Percentiles rank a stretch among this genome's conserved stretches.
Evolutionary conservation across 352 stramenopile species (phyloP).

Genomic region (Pythium phragmiticola): DNA sequence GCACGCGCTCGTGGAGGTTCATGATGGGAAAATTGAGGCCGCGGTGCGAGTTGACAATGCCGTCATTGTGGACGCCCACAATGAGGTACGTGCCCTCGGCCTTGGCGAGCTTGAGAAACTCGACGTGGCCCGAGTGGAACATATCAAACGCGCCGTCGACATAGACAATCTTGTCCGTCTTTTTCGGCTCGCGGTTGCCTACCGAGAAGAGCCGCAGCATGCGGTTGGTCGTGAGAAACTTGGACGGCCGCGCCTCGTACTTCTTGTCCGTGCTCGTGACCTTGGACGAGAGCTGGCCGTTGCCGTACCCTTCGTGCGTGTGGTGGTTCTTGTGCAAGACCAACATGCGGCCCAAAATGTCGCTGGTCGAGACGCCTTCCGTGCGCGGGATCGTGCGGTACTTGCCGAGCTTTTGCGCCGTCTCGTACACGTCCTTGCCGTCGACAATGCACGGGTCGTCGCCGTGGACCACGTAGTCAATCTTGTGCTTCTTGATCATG

Average conservation of each 20-base stretch:
- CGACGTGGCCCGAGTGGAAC: slow-evolving; percentile 98
- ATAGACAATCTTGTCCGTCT: slow-evolving; percentile 94
- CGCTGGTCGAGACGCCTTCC: slow-evolving; percentile 97
- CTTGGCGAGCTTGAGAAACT: slow-evolving; percentile 93
- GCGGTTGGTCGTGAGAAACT: slow-evolving; percentile 96
- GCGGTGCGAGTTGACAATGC: slow-evolving; percentile 86
- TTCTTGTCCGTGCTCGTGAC: slow-evolving; percentile 48
- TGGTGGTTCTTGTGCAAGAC: slow-evolving; percentile 95
- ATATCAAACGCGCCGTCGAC: slow-evolving; percentile 98
- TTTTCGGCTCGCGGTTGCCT: slow-evolving; percentile 86
- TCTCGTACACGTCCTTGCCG: slow-evolving; percentile 98
- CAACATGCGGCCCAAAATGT: slow-evolving; percentile 98
- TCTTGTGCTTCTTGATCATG: slow-evolving; percentile 97
- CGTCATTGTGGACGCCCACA: slow-evolving; percentile 96
- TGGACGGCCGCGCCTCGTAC: slow-evolving; percentile 74
- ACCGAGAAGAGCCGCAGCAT: slow-evolving; percentile 93
- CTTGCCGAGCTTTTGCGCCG: slow-evolving; percentile 94
- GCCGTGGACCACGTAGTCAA: slow-evolving; percentile 99
- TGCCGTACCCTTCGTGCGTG: slow-evolving; percentile 76
- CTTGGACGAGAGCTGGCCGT: slow-evolving; percentile 76
- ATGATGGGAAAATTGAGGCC: slow-evolving; percentile 96
- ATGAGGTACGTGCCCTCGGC: slow-evolving; percentile 94
- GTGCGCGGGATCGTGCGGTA: slow-evolving; percentile 96
- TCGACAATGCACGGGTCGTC: slow-evolving; percentile 99
- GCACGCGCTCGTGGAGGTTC: slow-evolving; percentile 97